Conservation (phyloP, 2,329 filamentous ascomycete species). For the Exophiala bonariae region DNA sequence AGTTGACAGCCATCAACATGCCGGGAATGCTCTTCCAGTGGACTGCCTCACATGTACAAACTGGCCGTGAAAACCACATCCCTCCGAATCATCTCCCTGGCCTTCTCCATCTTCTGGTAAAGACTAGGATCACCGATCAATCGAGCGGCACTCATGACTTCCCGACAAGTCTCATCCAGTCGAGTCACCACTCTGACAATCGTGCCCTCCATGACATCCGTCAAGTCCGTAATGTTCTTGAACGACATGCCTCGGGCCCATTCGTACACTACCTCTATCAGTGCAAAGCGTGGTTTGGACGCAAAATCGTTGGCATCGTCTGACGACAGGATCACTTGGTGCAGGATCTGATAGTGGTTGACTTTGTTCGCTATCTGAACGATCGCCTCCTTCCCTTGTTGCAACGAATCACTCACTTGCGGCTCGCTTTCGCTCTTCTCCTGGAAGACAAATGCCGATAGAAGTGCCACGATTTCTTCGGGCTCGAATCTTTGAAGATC, state of each 20-base stretch:
- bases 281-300: slow-evolving; percentile 80
- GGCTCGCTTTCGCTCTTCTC: slow-evolving; percentile 87
- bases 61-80: slow-evolving; percentile 90
- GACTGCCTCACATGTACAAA: slow-evolving; percentile 69
- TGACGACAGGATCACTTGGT: slow-evolving; percentile 86
- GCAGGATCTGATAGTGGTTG: slow-evolving; percentile 81
- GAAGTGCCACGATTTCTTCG: slow-evolving; percentile 90
- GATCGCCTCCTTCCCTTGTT: slow-evolving; percentile 81
- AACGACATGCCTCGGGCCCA: slow-evolving; percentile 98
- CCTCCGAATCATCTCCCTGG: slow-evolving; percentile 96
- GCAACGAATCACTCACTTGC: slow-evolving; percentile 76
- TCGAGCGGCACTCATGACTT: slow-evolving; percentile 94
- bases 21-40: no score
- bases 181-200: slow-evolving; percentile 94
- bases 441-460: slow-evolving; percentile 96
- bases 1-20: no score
- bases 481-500: slow-evolving; percentile 18
- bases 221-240: slow-evolving; percentile 94
- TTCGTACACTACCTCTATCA: slow-evolving; percentile 97
- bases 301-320: slow-evolving; percentile 94
- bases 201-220: slow-evolving; percentile 93
- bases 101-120: slow-evolving; percentile 94
- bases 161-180: slow-evolving; percentile 91
- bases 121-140: slow-evolving; percentile 92
- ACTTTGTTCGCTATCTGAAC: slow-evolving; percentile 89